Evolutionary conservation across 1,139 yeast species (phyloP).

Genomic region (Yamadazyma atmosphaerica): DNA sequence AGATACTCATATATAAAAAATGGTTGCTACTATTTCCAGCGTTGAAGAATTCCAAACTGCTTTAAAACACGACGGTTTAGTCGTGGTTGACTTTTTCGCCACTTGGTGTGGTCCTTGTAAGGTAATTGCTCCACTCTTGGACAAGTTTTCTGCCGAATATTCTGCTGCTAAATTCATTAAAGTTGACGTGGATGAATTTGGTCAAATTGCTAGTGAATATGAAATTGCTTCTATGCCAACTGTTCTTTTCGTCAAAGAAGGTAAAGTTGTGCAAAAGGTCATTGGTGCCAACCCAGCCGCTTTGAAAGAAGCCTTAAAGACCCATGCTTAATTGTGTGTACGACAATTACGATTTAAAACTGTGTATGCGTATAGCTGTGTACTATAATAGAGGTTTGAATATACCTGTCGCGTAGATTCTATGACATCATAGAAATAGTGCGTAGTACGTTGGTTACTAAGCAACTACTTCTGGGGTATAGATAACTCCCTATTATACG

Average conservation of each 20-base stretch:
- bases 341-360: background rate
- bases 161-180: constrained; percentile 68
- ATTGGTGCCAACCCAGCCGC: constrained; percentile 89
- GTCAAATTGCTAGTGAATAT: constrained; percentile 72
- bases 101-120: constrained; percentile 96
- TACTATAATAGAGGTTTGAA: background rate
- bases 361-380: background rate
- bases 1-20: constrained; percentile 17
- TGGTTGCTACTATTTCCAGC: constrained; percentile 30
- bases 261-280: constrained; percentile 70
- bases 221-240: constrained; percentile 91
- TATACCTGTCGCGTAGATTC: background rate
- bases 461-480: no score
- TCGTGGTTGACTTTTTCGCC: constrained; percentile 85
- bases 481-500: no score
- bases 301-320: constrained; percentile 67
- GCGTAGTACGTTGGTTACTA: no score
- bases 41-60: constrained; percentile 62
- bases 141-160: constrained; percentile 53
- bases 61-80: constrained; percentile 54
- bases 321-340: constrained; percentile 40
- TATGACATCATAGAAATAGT: no score
- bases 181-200: constrained; percentile 51
- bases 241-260: constrained; percentile 72
- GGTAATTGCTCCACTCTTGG: constrained; percentile 77